Evolutionary conservation across 2,329 filamentous ascomycete species (phyloP), one percentile per base, ranked within the genome.

Genomic region (Cladosporium sp.): DNA sequence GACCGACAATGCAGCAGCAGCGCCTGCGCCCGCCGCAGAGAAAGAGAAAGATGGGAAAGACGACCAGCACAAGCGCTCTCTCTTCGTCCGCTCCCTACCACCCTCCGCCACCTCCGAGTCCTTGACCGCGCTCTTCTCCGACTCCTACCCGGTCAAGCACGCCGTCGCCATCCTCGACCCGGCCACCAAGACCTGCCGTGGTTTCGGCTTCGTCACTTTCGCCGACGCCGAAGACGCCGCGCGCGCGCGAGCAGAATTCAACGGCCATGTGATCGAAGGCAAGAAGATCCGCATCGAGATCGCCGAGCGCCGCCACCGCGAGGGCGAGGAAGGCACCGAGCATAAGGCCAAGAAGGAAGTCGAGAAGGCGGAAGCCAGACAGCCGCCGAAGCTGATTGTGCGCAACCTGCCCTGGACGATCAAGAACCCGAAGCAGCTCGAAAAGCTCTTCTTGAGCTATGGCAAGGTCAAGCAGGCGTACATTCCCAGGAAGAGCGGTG

Each of bases 151-250:
- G 8, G 87, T 99, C 76, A 98, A 97, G 79, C 94, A 98, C 79
- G 94, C 95, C 62, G 91, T 91, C n/a, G 93, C 96, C 5, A 93
- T 99, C 46, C 81, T 90, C 65, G 94, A 99, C 76, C 88, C 91
- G 18, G 84, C 88, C 69, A 96, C 93, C 1, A 97, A 97, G 75
- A 83, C 89, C 71, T 97, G 92, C 16, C 90, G 92, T 75, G 94
- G 95, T 21, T 99, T 93, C 78, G 95, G 95, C 62, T 99, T 99
- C 79, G 94, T 99, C 65, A 98, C 95, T 2, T 95, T 99, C 74
- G 92, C 93, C 72, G 95, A 99, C 76, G 86, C 91, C 33, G 93
- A 97, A 70, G 95, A 99, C 81, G 93, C 94, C 14, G 82, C 89
- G 69, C 86, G 89, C 69, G 96, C 95, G 21, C 86, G 91, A 75